Conservation (phyloP, 2,329 filamentous ascomycete genomes). For the Ceratocystis ficicola region DNA sequence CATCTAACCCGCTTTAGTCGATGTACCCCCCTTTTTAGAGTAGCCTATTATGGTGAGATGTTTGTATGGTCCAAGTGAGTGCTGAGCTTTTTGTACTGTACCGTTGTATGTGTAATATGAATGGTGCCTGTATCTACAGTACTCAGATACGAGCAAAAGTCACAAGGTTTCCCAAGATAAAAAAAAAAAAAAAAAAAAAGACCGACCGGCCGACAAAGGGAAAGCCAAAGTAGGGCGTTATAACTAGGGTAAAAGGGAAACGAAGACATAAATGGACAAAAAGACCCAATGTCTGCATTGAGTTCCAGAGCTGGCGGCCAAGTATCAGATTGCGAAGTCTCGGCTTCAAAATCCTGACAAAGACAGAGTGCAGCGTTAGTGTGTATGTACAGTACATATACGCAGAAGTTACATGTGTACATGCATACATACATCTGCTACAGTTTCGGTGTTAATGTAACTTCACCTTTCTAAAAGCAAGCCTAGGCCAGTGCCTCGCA, state of each 20-base stretch:
- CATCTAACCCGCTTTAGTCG: background rate
- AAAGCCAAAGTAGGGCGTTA: too few relatives aligned
- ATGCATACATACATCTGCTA: too few relatives aligned
- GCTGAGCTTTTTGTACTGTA: background rate
- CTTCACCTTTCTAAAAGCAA: too few relatives aligned
- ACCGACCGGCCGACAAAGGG: too few relatives aligned
- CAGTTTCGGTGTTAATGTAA: too few relatives aligned
- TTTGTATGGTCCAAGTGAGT: too few relatives aligned
- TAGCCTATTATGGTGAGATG: too few relatives aligned
- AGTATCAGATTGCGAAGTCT: background rate
- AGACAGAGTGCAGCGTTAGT: background rate
- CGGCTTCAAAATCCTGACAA: background rate
- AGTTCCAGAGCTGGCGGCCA: background rate
- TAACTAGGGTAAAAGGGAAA: too few relatives aligned
- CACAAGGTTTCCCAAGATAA: background rate
- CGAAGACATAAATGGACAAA: background rate
- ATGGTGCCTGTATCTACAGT: background rate
- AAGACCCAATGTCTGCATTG: background rate
- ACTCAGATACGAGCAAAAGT: background rate
- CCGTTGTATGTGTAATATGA: too few relatives aligned
- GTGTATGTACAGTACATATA: background rate
- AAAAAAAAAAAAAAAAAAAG: background rate
- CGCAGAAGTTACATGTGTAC: too few relatives aligned
- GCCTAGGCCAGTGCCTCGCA: background rate
- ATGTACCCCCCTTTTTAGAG: slow-evolving; percentile 5